Conservation (phyloP, 2,329 filamentous ascomycete genomes). For the Microsporum ferrugineum region DNA sequence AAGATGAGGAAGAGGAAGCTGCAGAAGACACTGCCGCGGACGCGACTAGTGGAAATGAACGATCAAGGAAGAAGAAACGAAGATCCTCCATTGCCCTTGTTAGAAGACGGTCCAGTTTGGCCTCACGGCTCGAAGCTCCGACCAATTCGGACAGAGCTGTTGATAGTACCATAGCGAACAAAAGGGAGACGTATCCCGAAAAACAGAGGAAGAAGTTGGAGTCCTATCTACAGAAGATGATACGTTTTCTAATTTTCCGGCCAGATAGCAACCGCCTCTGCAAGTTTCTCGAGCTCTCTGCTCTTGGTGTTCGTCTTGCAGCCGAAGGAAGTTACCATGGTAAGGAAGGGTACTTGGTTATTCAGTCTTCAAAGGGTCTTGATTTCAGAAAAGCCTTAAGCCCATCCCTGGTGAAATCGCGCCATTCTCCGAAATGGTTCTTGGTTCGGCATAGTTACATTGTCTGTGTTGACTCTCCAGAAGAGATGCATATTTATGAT, state of each 20-base stretch:
- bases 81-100: slow-evolving; percentile 46
- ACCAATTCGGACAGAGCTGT: slow-evolving; percentile 28
- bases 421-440: slow-evolving; percentile 93
- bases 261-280: slow-evolving; percentile 91
- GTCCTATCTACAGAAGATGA: slow-evolving; percentile 83
- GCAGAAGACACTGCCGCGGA: slow-evolving; percentile 45
- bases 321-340: slow-evolving; percentile 95
- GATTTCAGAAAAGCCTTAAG: slow-evolving; percentile 74
- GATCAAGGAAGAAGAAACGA: slow-evolving; percentile 42
- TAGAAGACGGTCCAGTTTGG: slow-evolving; percentile 48
- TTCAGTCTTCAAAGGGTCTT: slow-evolving; percentile 79
- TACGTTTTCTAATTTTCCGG: slow-evolving; percentile 91
- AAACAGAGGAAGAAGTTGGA: slow-evolving; percentile 77
- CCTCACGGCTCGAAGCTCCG: slow-evolving; percentile 28
- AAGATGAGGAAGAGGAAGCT: slow-evolving; percentile 49
- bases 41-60: slow-evolving; percentile 58
- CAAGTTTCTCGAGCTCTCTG: slow-evolving; percentile 90
- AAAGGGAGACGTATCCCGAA: slow-evolving; percentile 57
- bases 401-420: slow-evolving; percentile 63
- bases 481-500: slow-evolving; percentile 98
- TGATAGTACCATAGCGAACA: slow-evolving; percentile 22
- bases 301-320: slow-evolving; percentile 81
- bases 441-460: slow-evolving; percentile 95
- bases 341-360: slow-evolving; percentile 88
- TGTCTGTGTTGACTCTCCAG: slow-evolving; percentile 94